Base-by-base conservation (phyloP, 768 basidiomycete species). In the Auriscalpium orientale region DNA sequence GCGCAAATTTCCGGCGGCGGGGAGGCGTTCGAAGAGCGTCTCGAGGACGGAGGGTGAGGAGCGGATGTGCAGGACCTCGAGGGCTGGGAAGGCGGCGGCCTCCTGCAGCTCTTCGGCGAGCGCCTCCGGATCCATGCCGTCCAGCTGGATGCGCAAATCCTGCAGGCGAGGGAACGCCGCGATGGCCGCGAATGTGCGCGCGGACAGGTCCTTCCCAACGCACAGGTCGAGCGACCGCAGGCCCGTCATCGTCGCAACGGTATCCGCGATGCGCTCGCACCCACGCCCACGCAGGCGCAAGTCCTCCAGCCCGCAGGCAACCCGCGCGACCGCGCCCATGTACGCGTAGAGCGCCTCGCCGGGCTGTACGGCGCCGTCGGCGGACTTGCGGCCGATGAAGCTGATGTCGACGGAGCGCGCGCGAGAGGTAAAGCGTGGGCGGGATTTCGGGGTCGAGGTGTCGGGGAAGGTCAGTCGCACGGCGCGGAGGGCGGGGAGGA, bases 131-230 rank as follows among this genome's bases (percentile, higher is more conserved):
- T 57, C 55, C 46, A 55, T 47, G 44, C 51, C 54, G 46, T 62
- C 48, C 16, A 62, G 46, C 51, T 62, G 61, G 37, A 62, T 43
- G 49, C 59, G 59, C 36, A 62, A 46, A 22, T 62, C 59, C 22
- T 56, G 44, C 44, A 62, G 56, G 44, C 49, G 55, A n/a, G 56
- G 54, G 43, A 62, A 62, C 43, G 46, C 22, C 7, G 56, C 43
- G 20, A 62, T 51, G 18, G 61, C 57, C 5, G 56, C 56, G 34
- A 62, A 46, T 16, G 59, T 58, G 44, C 59, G 61, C 51, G 61
- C 53, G 53, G 56, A 54, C n/a, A 62, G 36, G 22, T 57, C 53
- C 13, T 55, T 55, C 11, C 56, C 54, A 36, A 59, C 55, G 44
- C 59, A 62, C 22, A 62, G 37, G 18, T 37, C 57, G 8, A 62